phyloP scores from a whole-genome alignment of 2,329 filamentous ascomycete genomes.

The Alternaria postmessia region DNA sequence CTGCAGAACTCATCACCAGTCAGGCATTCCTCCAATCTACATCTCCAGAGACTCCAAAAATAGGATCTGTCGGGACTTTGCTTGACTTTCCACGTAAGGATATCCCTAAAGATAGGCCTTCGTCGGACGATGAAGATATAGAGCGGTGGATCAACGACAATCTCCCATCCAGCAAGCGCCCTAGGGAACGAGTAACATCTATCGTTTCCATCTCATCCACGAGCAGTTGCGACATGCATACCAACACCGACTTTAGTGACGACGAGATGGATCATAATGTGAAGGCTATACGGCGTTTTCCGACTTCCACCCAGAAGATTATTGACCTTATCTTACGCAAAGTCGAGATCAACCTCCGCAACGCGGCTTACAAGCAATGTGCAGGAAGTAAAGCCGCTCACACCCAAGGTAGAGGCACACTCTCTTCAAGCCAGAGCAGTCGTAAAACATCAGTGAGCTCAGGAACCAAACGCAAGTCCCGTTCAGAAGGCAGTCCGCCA shows the following conservation, averaged over 20 bases:
- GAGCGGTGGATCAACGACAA: slow-evolving; percentile 39
- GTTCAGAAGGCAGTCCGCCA: slow-evolving; percentile 27
- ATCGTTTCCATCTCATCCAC: slow-evolving; percentile 39
- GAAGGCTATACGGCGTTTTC: slow-evolving; percentile 3
- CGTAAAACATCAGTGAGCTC: slow-evolving; percentile 25
- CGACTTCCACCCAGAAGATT: slow-evolving; percentile 32
- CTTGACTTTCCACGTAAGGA: not conserved
- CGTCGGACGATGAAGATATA: slow-evolving; percentile 28
- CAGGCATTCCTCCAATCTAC: not conserved
- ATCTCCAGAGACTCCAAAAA: not conserved
- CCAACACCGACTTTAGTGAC: slow-evolving; percentile 36
- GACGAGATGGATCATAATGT: slow-evolving; percentile 28
- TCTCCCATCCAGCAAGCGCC: slow-evolving; percentile 27
- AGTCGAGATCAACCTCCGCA: slow-evolving; percentile 36
- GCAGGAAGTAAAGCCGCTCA: slow-evolving; percentile 21
- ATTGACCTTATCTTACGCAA: slow-evolving; percentile 42
- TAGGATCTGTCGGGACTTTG: not conserved
- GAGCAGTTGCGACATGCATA: slow-evolving; percentile 42
- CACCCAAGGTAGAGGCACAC: not conserved
- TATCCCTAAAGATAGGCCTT: not conserved
- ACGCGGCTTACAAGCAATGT: slow-evolving; percentile 37
- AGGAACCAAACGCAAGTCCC: slow-evolving; percentile 35
- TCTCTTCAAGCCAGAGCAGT: slow-evolving; percentile 13
- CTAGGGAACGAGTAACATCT: slow-evolving; percentile 36
- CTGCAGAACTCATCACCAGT: not conserved